These are phyloP conservation scores for Cyclostephanos tholiformis DNA, from an alignment of 108 stramenopile species.

Conservation along the genomic window DNA sequence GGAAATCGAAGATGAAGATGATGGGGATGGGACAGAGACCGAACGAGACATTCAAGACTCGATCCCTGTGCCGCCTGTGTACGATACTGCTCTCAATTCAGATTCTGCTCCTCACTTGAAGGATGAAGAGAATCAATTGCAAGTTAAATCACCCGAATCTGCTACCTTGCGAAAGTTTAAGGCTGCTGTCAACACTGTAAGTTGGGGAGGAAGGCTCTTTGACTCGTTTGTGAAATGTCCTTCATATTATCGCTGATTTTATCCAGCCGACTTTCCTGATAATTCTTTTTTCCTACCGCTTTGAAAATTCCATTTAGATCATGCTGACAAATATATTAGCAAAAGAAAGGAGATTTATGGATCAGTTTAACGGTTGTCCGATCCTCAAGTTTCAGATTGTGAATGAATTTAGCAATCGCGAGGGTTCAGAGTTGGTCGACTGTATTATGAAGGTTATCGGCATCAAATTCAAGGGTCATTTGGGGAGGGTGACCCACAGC, in stretches of 20 bases:
- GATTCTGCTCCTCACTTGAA: not conserved
- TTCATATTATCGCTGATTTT: too few species aligned
- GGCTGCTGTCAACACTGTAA: not conserved
- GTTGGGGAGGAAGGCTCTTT: not conserved
- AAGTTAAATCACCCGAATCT: constrained; percentile 3
- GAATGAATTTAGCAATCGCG: constrained; percentile 57
- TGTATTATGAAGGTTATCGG: constrained; percentile 75
- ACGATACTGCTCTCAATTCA: not conserved
- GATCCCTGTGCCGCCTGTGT: not conserved
- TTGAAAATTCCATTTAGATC: too few species aligned
- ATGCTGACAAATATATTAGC: not conserved
- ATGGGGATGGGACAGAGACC: not conserved
- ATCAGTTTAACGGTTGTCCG: constrained; percentile 57
- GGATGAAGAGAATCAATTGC: constrained; percentile 12
- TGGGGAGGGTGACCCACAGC: constrained; percentile 31
- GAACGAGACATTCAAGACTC: not conserved
- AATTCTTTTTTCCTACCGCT: too few species aligned
- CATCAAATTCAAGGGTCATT: constrained; percentile 35
- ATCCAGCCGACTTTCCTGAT: too few species aligned
- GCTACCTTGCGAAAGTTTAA: not conserved
- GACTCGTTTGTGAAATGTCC: too few species aligned
- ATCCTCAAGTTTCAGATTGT: constrained; percentile 78
- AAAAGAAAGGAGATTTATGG: constrained; percentile 2
- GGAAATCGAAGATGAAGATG: constrained; percentile 20
- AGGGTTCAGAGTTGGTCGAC: constrained; percentile 82